Conservation (phyloP, 1,284 basidiomycete species). For the Cryptococcus sp. region DNA sequence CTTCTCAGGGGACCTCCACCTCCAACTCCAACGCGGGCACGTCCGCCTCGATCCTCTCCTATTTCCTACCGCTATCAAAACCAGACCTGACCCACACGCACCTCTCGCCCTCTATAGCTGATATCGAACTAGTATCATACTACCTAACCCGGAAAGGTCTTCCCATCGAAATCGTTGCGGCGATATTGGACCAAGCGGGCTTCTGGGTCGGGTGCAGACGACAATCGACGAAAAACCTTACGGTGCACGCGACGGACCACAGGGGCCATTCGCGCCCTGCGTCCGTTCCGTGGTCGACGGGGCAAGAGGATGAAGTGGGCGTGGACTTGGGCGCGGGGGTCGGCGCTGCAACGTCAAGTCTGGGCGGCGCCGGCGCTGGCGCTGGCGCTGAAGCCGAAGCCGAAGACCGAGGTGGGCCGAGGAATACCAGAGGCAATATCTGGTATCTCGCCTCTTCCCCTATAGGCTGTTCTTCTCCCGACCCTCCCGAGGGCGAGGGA, state of each 20-base stretch:
- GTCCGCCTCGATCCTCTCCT: constrained; percentile 19
- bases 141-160: constrained; percentile 20
- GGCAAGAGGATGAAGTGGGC: constrained; percentile 32
- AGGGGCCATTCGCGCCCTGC: constrained; percentile 5
- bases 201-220: constrained; percentile 31
- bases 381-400: constrained; percentile 6
- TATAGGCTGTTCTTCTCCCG: constrained; percentile 29
- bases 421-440: constrained; percentile 26
- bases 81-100: constrained; percentile 24
- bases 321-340: neutral
- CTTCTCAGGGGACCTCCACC: neutral
- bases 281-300: constrained; percentile 17
- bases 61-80: constrained; percentile 22
- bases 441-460: constrained; percentile 39
- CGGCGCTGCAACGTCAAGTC: constrained; percentile 1
- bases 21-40: neutral
- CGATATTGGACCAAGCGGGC: constrained; percentile 33
- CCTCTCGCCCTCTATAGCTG: constrained; percentile 9
- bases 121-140: constrained; percentile 16
- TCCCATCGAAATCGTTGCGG: constrained; percentile 33
- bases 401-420: constrained; percentile 21
- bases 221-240: constrained; percentile 17
- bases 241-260: constrained; percentile 22
- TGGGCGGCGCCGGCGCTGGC: neutral
- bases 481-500: neutral